phyloP scores from a whole-genome alignment of 1,284 basidiomycete genomes.

The Amylostereum chailletii region DNA sequence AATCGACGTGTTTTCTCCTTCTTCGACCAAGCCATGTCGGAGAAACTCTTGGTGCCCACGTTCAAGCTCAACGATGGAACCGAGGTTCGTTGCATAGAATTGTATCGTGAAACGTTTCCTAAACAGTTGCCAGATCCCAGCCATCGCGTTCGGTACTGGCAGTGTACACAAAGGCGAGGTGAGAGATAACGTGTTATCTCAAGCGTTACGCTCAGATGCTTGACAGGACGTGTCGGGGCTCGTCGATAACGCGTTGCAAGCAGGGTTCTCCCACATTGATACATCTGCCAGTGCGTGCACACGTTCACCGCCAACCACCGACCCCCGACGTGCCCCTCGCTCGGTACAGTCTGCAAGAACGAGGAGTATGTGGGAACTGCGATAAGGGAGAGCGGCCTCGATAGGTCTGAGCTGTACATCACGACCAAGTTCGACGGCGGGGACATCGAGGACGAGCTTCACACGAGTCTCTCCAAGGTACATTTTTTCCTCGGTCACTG shows the following conservation, averaged over 20 bases:
- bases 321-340: background rate
- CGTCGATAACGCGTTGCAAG: constrained; percentile 24
- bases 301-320: background rate
- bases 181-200: background rate
- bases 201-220: background rate
- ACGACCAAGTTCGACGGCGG: constrained; percentile 45
- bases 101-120: background rate
- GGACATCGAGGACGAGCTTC: constrained; percentile 43
- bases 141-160: constrained; percentile 10
- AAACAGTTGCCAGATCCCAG: constrained; percentile 5
- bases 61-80: constrained; percentile 9
- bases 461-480: constrained; percentile 51
- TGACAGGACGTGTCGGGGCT: constrained; percentile 24
- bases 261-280: constrained; percentile 27
- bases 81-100: constrained; percentile 4
- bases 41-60: background rate
- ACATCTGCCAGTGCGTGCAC: constrained; percentile 23
- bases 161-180: constrained; percentile 7
- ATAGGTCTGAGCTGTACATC: constrained; percentile 26
- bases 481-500: constrained; percentile 10
- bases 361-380: constrained; percentile 32
- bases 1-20: too few relatives aligned
- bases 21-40: background rate
- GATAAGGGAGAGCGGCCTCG: constrained; percentile 25
- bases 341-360: constrained; percentile 25